Conservation (phyloP, 2,329 filamentous ascomycete genomes). For the Sclerotinia trifoliorum region DNA sequence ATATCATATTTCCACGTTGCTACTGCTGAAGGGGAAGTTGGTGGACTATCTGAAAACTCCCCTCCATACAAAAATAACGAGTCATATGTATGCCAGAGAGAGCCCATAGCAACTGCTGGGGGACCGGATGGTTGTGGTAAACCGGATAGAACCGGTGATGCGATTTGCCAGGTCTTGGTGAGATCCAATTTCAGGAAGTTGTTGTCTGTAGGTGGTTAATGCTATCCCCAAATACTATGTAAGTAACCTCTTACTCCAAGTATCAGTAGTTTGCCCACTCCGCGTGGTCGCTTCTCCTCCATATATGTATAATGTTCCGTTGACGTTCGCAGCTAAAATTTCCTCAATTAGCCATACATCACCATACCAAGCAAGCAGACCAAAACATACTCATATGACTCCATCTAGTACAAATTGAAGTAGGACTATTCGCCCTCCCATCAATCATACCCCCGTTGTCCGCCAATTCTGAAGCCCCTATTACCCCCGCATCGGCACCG, state of each 20-base stretch:
- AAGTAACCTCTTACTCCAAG: slow-evolving; percentile 60
- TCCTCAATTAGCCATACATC: neutral
- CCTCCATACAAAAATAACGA: slow-evolving; percentile 74
- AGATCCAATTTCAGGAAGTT: slow-evolving; percentile 71
- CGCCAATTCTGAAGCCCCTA: slow-evolving; percentile 40
- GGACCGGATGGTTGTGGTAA: slow-evolving; percentile 66
- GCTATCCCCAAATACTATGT: neutral
- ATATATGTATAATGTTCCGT: slow-evolving; percentile 75
- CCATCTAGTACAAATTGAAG: slow-evolving; percentile 63
- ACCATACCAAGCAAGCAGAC: neutral
- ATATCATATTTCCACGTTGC: slow-evolving; percentile 72
- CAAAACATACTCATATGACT: slow-evolving; percentile 56
- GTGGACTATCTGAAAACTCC: slow-evolving; percentile 65
- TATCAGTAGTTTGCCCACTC: slow-evolving; percentile 57
- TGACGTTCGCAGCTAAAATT: slow-evolving; percentile 57
- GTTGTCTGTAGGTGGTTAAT: slow-evolving; percentile 52
- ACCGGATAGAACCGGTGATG: slow-evolving; percentile 60
- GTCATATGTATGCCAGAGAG: slow-evolving; percentile 70
- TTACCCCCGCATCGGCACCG: slow-evolving; percentile 50
- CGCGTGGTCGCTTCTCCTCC: slow-evolving; percentile 64
- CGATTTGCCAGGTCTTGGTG: slow-evolving; percentile 68
- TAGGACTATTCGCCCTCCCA: slow-evolving; percentile 49
- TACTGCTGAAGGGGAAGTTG: slow-evolving; percentile 54
- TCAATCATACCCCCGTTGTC: slow-evolving; percentile 39
- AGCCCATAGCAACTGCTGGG: slow-evolving; percentile 69